Conservation (phyloP, 257 asterid species). For the Solanum habrochaites region DNA sequence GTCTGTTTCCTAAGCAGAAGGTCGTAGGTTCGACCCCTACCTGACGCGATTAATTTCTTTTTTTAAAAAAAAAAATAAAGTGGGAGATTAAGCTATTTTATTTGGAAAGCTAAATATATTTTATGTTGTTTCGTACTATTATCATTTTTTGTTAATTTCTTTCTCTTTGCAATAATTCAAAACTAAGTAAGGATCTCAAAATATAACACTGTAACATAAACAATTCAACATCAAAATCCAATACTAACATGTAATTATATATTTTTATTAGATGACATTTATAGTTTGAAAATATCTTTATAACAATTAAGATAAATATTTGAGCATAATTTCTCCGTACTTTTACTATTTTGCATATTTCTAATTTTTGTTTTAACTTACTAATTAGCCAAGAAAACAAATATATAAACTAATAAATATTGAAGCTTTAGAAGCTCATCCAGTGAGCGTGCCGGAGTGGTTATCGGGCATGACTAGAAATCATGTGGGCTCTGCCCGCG, state of each 20-base stretch:
- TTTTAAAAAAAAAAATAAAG: not conserved
- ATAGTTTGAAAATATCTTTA: not conserved
- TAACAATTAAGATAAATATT: too few relatives aligned
- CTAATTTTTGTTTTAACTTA: not conserved
- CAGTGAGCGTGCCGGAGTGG: conserved; percentile 8
- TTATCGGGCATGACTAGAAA: conserved; percentile 6
- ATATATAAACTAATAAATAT: rapidly evolving
- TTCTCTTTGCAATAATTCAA: not conserved
- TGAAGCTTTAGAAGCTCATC: not conserved
- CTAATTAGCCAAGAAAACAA: not conserved
- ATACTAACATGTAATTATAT: not conserved
- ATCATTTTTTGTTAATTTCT: too few relatives aligned
- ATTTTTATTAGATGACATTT: too few relatives aligned
- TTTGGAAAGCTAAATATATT: too few relatives aligned
- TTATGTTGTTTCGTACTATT: too few relatives aligned
- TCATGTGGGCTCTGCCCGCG: conserved; percentile 9
- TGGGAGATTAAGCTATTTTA: too few relatives aligned
- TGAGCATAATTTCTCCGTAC: not conserved
- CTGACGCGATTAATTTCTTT: conserved; percentile 51
- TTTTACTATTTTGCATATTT: not conserved
- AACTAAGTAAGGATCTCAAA: not conserved
- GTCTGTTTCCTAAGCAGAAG: conserved; percentile 99
- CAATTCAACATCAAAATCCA: too few relatives aligned
- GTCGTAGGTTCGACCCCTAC: conserved; percentile 99
- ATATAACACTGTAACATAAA: too few relatives aligned